Base-by-base conservation (phyloP, 2,329 filamentous ascomycete genomes). In the Trichoderma citrinoviride region DNA sequence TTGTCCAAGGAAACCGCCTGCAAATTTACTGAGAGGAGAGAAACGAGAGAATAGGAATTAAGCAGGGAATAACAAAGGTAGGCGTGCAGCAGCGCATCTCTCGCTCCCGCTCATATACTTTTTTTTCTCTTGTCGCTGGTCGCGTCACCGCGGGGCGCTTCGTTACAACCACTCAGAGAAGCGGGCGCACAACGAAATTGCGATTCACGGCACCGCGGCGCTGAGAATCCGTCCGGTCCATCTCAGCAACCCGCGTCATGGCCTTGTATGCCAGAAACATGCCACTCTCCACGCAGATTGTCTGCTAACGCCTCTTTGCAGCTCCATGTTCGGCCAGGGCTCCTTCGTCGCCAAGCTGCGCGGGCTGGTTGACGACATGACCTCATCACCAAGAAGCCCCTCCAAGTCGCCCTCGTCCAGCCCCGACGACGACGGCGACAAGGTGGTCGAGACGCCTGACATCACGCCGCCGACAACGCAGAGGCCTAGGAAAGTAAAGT, bases 311-410 rank as follows among this genome's bases (percentile, higher is more conserved):
- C 56, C 14, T 46, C 2, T 21, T 7, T 5, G 12, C 25, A 66
- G 64, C 37, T 66, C 65, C 23, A 47, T 74, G 50, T 74, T 73
- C 53, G 66, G 68, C 41, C 68, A 68, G 61, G 68, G 67, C 68
- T 71, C 70, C 70, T 68, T 76, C 60, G 66, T 73, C 61, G 66
- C 69, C 67, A 71, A 74, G 65, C 66, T 76, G 71, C 71, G 72
- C 66, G 69, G 67, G 65, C 64, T 76, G 67, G 65, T 73, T 66
- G 68, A 72, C 60, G 69, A 66, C n/a, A 66, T 66, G 64, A 53
- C 55, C 27, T 19, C 63, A 10, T 65, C 64, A 37, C 33, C 33
- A n/a, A 46, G 64, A 58, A 60, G 47, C 58, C 64, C 64, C 64
- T 65, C 64, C 57, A 19, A 25, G 47, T 25, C 60, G 23, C 15